A percentile compares a stretch with the other conserved stretches of the same genome.
Conservation (phyloP, 305 asterid genomes). For the Fraxinus baroniana region DNA sequence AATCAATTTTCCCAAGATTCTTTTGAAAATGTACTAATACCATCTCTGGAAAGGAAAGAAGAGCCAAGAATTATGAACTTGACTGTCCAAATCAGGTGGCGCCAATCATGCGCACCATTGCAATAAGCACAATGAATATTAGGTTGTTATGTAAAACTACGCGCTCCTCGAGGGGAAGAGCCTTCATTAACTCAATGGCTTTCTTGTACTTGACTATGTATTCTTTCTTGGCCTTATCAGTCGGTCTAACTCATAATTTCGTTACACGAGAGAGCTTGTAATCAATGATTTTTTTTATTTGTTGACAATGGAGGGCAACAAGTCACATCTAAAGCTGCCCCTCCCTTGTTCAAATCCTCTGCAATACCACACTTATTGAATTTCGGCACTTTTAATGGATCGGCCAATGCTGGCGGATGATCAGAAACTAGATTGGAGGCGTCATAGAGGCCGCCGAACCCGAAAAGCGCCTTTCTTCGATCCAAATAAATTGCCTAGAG, state of each 20-base stretch:
- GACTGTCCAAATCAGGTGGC: slow-evolving; percentile 27
- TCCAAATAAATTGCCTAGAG: background rate
- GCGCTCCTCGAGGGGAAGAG: slow-evolving; percentile 28
- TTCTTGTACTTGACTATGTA: slow-evolving; percentile 15
- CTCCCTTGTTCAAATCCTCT: background rate
- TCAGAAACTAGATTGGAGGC: background rate
- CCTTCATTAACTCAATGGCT: slow-evolving; percentile 17
- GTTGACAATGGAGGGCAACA: slow-evolving; percentile 18
- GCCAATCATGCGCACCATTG: slow-evolving; percentile 44
- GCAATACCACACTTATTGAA: background rate
- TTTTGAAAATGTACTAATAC: slow-evolving; percentile 49
- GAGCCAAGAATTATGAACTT: slow-evolving; percentile 41
- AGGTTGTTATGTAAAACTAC: slow-evolving; percentile 47
- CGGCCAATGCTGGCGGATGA: background rate
- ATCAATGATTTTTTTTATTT: background rate
- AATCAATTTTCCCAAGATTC: slow-evolving; percentile 34
- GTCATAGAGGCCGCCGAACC: slow-evolving; percentile 7
- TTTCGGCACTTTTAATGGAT: background rate
- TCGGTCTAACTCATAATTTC: background rate
- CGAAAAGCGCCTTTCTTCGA: slow-evolving; percentile 18
- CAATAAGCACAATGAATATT: slow-evolving; percentile 55
- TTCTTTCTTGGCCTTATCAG: background rate
- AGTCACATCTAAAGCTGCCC: background rate
- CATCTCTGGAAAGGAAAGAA: slow-evolving; percentile 53
- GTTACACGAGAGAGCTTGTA: slow-evolving; percentile 9